phyloP scores from a whole-genome alignment of 768 basidiomycete genomes.

The Kwoniella mangroviensis region DNA sequence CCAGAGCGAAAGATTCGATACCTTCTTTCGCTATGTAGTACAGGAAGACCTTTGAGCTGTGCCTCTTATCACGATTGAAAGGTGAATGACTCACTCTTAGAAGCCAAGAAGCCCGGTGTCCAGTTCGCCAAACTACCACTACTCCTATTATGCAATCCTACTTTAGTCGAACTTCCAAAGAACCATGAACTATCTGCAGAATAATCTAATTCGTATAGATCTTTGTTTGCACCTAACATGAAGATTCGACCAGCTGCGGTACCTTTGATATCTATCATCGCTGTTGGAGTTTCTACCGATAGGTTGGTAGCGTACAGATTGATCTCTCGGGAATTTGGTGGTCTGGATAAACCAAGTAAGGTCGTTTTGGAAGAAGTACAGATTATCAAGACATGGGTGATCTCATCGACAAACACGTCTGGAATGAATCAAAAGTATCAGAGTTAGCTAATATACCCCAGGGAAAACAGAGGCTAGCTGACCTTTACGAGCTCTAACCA shows the following conservation, averaged over 20 bases:
- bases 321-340: conserved; percentile 71
- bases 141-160: conserved; percentile 85
- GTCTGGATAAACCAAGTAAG: conserved; percentile 72
- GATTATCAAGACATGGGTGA: conserved; percentile 83
- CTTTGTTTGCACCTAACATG: conserved; percentile 81
- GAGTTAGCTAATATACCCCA: background rate
- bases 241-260: conserved; percentile 85
- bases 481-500: conserved; percentile 70
- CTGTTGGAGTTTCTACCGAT: conserved; percentile 61
- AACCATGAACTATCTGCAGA: conserved; percentile 92
- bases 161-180: conserved; percentile 66
- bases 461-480: background rate
- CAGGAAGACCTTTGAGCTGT: background rate
- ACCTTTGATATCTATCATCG: conserved; percentile 83
- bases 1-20: conserved; percentile 50
- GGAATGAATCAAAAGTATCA: background rate
- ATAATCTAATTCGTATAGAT: conserved; percentile 89
- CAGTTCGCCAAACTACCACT: conserved; percentile 77
- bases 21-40: conserved; percentile 40
- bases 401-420: conserved; percentile 87
- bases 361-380: conserved; percentile 83
- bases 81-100: conserved; percentile 63
- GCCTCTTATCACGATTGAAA: too few relatives aligned
- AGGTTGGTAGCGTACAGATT: conserved; percentile 90
- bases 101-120: conserved; percentile 73